Percentiles rank a stretch among this genome's conserved stretches.
Conservation (phyloP, 495 filamentous ascomycete species). For the Penicillium fimorum region DNA sequence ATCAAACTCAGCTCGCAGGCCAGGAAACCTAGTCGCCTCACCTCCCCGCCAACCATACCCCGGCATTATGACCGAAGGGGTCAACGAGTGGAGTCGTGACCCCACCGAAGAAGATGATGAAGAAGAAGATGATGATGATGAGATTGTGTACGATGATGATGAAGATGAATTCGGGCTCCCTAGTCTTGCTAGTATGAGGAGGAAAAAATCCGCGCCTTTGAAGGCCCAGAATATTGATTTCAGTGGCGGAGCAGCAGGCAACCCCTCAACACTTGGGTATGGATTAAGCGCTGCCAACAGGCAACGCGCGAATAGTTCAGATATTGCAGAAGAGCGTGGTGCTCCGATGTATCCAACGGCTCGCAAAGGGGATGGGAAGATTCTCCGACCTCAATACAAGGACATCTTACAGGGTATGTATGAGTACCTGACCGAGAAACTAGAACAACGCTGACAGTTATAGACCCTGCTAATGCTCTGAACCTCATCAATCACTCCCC, state of each 20-base stretch:
- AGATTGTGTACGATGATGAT: conserved; percentile 77
- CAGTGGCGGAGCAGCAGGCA: conserved; percentile 34
- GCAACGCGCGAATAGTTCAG: conserved; percentile 70
- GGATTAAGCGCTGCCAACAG: conserved; percentile 32
- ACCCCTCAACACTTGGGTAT: conserved; percentile 35
- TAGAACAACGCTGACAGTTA: conserved; percentile 11
- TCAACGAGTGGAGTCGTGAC: conserved; percentile 71
- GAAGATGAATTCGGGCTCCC: conserved; percentile 94
- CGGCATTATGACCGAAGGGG: conserved; percentile 69
- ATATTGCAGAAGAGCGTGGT: conserved; percentile 89
- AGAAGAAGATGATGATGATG: conserved; percentile 57
- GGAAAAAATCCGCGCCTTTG: conserved; percentile 55
- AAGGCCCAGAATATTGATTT: conserved; percentile 46
- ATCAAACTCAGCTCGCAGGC: conserved; percentile 53
- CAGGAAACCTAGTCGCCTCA: conserved; percentile 51
- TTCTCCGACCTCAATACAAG: conserved; percentile 94
- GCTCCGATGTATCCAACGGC: conserved; percentile 82
- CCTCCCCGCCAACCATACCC: conserved; percentile 71
- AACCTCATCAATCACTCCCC: conserved; percentile 89
- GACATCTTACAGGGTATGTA: conserved; percentile 76
- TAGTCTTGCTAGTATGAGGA: conserved; percentile 82
- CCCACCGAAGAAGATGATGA: conserved; percentile 51
- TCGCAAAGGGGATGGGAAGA: conserved; percentile 88
- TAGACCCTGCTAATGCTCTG: conserved; percentile 91
- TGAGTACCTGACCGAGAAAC: neutral